These are phyloP conservation scores for Tylopilus cervinicoccineus DNA, from an alignment of 768 basidiomycete species.

Conservation along the genomic window DNA sequence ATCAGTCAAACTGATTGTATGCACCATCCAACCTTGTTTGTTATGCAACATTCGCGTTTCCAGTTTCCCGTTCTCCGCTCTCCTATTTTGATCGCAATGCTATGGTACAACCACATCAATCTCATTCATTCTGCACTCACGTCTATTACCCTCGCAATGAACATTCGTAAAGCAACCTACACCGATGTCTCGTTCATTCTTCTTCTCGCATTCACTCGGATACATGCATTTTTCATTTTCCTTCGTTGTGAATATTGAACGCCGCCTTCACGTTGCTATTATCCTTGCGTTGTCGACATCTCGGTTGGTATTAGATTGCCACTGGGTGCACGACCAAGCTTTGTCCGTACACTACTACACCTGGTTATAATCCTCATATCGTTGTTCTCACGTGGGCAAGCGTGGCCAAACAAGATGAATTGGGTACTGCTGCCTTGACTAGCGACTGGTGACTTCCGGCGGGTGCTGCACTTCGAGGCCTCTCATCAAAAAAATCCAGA, in stretches of 20 bases:
- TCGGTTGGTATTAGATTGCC: conserved; percentile 1
- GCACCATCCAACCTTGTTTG: conserved; percentile 1
- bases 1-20: conserved; percentile 19
- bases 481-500: conserved; percentile 12
- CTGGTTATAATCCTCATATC: conserved; percentile 18
- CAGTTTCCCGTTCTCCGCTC: conserved; percentile 8
- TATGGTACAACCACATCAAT: conserved; percentile 35
- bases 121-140: conserved; percentile 30
- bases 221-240: conserved; percentile 19
- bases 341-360: conserved; percentile 16
- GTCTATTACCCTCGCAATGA: conserved; percentile 31
- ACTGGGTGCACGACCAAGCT: not conserved
- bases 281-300: conserved; percentile 10
- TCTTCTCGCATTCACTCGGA: conserved; percentile 22
- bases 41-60: conserved; percentile 5
- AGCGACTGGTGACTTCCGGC: not conserved
- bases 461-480: not conserved
- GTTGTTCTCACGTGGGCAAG: conserved; percentile 12
- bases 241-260: conserved; percentile 33
- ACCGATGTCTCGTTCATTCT: conserved; percentile 17
- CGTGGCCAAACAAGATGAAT: conserved; percentile 24
- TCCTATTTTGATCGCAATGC: conserved; percentile 31
- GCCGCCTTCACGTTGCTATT: conserved; percentile 14
- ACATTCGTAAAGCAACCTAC: conserved; percentile 36
- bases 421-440: not conserved